These are phyloP conservation scores for Ceratobasidium sp. DNA, from an alignment of 1,284 basidiomycete species.

Conservation along the genomic window DNA sequence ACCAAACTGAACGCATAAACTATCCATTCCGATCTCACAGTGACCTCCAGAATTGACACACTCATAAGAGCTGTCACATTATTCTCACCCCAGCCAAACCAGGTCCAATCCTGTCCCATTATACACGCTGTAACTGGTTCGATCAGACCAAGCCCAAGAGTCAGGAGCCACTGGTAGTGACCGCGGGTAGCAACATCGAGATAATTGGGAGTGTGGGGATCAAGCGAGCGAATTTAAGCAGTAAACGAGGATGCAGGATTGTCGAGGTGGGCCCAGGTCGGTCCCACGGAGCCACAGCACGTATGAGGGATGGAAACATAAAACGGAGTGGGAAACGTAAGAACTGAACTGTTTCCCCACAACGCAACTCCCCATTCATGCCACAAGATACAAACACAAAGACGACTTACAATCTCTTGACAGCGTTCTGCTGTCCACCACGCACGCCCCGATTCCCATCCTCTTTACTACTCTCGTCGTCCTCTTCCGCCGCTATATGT, in stretches of 20 bases:
- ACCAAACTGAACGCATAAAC: too few species aligned
- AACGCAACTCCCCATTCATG: not conserved
- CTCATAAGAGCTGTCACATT: not conserved
- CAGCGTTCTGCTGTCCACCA: not conserved
- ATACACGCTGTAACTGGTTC: not conserved
- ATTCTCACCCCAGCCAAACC: not conserved
- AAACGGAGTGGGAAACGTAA: too few species aligned
- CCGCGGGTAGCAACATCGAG: not conserved
- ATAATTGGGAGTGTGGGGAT: not conserved
- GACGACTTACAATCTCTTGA: constrained; percentile 19
- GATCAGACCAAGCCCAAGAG: constrained; percentile 23
- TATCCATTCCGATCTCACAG: too few species aligned
- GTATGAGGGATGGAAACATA: too few species aligned
- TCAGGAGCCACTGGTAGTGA: constrained; percentile 25
- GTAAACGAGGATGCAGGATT: too few species aligned
- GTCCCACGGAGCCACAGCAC: too few species aligned
- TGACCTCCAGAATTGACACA: too few species aligned
- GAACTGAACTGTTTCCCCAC: not conserved
- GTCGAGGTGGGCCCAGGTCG: too few species aligned
- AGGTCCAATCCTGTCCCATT: not conserved
- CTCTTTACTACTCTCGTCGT: constrained; percentile 17
- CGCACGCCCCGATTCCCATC: not conserved
- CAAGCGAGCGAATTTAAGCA: not conserved
- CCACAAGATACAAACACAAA: not conserved
- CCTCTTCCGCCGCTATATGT: not conserved